Evolutionary conservation across 2,329 filamentous ascomycete genomes (phyloP), one percentile per base, ranked within the genome.

Genomic region (Ophiostoma tasmaniense): DNA sequence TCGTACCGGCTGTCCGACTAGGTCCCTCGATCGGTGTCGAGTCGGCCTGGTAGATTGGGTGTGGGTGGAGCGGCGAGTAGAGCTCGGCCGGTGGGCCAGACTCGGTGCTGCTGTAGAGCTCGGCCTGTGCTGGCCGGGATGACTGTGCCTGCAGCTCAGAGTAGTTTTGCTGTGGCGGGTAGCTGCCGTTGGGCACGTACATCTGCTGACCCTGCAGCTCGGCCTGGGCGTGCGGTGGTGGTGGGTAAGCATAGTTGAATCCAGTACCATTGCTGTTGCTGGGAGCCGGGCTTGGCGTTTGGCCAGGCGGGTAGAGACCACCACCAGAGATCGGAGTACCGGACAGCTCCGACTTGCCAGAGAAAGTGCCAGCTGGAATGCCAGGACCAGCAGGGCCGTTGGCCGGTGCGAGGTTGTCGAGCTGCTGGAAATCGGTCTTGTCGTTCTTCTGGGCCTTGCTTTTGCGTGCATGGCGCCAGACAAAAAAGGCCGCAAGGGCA

Each of bases 401-500:
- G 22, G 25, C 61, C n/a, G 68, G 37, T 20, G 67, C 30, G 67
- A 68, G 65, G 50, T 70, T 67, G 70, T 66, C 64, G 65, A 71
- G 69, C 70, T 66, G 71, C 68, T 69, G 67, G 71, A 71, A 68
- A 45, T 62, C 55, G 59, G 50, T 20, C 25, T 39, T 8, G 45
- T 62, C 55, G 59, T 55, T 20, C 25, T 39, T 8, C 42, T 30
- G 67, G 42, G 39, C 71, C 71, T 33, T 64, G 62, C 74, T 76
- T 37, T 76, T 77, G 50, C 73, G 77, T 2, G 71, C 69, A 14
- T 72, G 71, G 30, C 73, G 73, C 68, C 73, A 71, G 30, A 79
- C 73, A 59, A 81, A 75, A 73, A 81, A 77, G 68, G 82, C 75
- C 30, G 78, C 75, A 0, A 75, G 71, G 0, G 76, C 76, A 3